Evolutionary conservation across 192 early-diverging fungal genomes (phyloP).

Genomic region (Linnemannia elongata): DNA sequence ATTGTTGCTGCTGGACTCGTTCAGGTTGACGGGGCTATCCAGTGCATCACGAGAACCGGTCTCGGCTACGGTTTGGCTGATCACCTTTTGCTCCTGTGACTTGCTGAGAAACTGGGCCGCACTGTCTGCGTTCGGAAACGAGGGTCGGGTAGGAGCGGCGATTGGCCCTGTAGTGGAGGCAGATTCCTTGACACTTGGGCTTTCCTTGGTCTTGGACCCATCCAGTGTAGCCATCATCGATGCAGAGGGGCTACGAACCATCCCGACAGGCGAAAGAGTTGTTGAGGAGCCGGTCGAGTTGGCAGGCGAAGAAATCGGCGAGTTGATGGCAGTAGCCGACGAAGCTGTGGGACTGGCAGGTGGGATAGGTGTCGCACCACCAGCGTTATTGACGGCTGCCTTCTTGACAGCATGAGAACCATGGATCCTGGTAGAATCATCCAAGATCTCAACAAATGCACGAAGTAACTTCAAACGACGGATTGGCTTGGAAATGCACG

Average conservation of each 20-base stretch:
- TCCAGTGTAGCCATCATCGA: constrained; percentile 26
- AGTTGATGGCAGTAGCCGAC: constrained; percentile 6
- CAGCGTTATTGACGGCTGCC: neutral
- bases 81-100: constrained; percentile 18
- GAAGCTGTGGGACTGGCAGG: constrained; percentile 27
- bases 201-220: constrained; percentile 7
- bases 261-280: constrained; percentile 13
- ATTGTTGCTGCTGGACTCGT: neutral
- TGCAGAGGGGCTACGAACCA: constrained; percentile 22
- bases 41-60: neutral
- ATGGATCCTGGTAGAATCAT: constrained; percentile 46
- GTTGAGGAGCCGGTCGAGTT: neutral
- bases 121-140: neutral
- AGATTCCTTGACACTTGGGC: neutral
- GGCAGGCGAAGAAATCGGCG: constrained; percentile 1
- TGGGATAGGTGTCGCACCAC: neutral
- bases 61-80: neutral
- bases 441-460: constrained; percentile 57
- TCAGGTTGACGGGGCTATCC: neutral
- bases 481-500: constrained; percentile 59
- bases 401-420: constrained; percentile 28
- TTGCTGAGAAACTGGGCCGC: constrained; percentile 10
- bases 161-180: neutral
- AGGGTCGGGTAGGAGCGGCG: neutral
- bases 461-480: constrained; percentile 59